phyloP scores from a whole-genome alignment of 805 yeast genomes.

The Metschnikowia gelsemii region DNA sequence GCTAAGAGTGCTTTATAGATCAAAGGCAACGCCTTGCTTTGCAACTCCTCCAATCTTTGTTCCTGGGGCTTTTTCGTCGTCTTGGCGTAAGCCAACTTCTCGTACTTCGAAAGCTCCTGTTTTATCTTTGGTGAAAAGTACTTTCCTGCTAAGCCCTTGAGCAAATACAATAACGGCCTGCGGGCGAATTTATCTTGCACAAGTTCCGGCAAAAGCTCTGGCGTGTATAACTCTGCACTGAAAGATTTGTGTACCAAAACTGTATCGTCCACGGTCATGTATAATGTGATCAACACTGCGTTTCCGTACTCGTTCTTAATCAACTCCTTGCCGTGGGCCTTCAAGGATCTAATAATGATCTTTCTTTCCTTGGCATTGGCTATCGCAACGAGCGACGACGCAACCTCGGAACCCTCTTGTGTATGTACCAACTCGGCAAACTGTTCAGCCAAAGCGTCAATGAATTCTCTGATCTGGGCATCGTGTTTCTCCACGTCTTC shows the following conservation, averaged over 20 bases:
- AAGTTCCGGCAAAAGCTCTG: conserved; percentile 52
- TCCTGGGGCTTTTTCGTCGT: conserved; percentile 86
- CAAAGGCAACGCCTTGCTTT: conserved; percentile 61
- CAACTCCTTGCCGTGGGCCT: conserved; percentile 71
- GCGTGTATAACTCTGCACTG: conserved; percentile 50
- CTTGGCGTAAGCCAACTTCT: conserved; percentile 51
- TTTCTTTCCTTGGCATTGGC: conserved; percentile 95
- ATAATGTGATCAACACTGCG: conserved; percentile 70
- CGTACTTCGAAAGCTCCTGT: conserved; percentile 59
- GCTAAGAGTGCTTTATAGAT: conserved; percentile 53
- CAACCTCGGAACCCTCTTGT: conserved; percentile 90
- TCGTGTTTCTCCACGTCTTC: conserved; percentile 43
- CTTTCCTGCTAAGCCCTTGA: conserved; percentile 76
- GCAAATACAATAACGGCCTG: conserved; percentile 81
- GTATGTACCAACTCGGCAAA: conserved; percentile 95
- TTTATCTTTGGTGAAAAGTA: conserved; percentile 72
- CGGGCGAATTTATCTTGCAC: conserved; percentile 75
- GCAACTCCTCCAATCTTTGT: conserved; percentile 69
- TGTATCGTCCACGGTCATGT: conserved; percentile 92
- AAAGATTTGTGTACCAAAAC: conserved; percentile 77
- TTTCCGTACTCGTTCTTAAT: conserved; percentile 86
- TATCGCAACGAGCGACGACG: conserved; percentile 71
- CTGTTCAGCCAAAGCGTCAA: conserved; percentile 82
- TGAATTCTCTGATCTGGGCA: conserved; percentile 72
- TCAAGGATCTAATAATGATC: conserved; percentile 65